These are phyloP conservation scores for Gomphus bonarii DNA, from an alignment of 1,284 basidiomycete species.

Conservation along the genomic window DNA sequence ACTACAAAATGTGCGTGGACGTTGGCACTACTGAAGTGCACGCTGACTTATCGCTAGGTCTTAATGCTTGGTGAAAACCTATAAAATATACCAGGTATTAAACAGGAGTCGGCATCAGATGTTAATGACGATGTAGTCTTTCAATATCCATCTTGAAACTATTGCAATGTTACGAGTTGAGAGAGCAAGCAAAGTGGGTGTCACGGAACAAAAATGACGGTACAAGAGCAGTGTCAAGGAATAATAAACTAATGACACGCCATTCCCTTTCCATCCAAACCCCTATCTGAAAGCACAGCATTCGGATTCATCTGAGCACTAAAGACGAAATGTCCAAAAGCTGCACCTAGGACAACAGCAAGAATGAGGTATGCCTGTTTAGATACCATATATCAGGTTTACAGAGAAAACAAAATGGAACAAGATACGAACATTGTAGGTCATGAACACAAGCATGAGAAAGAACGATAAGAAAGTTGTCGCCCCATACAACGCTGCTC, in stretches of 20 bases:
- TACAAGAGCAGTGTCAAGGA: neutral
- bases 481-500: conserved; percentile 55
- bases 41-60: conserved; percentile 10
- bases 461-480: conserved; percentile 72
- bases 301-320: conserved; percentile 48
- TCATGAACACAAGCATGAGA: conserved; percentile 85
- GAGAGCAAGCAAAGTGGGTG: neutral
- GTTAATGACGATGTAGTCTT: neutral
- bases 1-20: conserved; percentile 75
- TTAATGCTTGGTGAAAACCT: neutral
- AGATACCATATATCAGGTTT: neutral
- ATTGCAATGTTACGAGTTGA: neutral
- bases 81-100: neutral
- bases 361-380: conserved; percentile 66
- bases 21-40: neutral
- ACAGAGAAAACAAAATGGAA: neutral
- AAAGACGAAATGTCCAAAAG: conserved; percentile 64
- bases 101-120: neutral
- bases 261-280: conserved; percentile 43
- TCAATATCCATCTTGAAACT: neutral
- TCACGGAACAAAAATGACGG: neutral
- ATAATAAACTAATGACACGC: conserved; percentile 33
- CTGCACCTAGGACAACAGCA: conserved; percentile 62
- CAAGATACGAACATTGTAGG: conserved; percentile 55
- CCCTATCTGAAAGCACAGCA: conserved; percentile 34